Evolutionary conservation across 768 basidiomycete genomes (phyloP), one percentile per base, ranked within the genome.

Genomic region (Russula sp.): DNA sequence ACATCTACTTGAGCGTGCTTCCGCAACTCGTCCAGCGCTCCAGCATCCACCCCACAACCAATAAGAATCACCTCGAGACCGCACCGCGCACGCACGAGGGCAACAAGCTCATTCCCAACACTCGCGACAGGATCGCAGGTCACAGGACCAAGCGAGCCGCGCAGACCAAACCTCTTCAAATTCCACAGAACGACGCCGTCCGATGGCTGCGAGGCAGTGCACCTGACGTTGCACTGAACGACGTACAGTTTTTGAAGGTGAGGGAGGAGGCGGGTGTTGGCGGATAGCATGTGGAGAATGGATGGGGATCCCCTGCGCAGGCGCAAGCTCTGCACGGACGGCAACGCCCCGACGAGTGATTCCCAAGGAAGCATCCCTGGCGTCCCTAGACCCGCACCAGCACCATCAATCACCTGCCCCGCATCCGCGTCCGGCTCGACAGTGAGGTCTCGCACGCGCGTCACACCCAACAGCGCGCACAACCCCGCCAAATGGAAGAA

Each of bases 401-500:
- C 34, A 1, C 16, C n/a, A 1, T 29, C 25, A 29, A 29, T 3
- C n/a, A 1, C 20, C 16, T 52, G 34, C 35, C 42, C 59, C 45
- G 8, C 13, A 36, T 63, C 61, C n/a, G 35, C 16, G 7, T 63
- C 62, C 7, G 52, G 43, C 32, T 47, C 57, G 7, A 63, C 13
- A 35, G 7, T 22, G 20, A 63, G 62, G 0, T 49, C 45, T 0
- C 29, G 20, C 49, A 63, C 57, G 41, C 14, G 34, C 46, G 34
- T 20, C 16, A 41, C n/a, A 14, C 46, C 38, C 34, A 63, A 29
- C 16, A 55, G 39, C 14, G 13, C 14, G 41, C 62, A 63, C 34
- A 63, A 47, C n/a, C 32, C 34, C 0, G 46, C 46, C 39, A 63
- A 46, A 51, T 63, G 62, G 47, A 54, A 59, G 14, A 63, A 63